phyloP scores from a whole-genome alignment of 768 basidiomycete species.

The Kwoniella europaea region DNA sequence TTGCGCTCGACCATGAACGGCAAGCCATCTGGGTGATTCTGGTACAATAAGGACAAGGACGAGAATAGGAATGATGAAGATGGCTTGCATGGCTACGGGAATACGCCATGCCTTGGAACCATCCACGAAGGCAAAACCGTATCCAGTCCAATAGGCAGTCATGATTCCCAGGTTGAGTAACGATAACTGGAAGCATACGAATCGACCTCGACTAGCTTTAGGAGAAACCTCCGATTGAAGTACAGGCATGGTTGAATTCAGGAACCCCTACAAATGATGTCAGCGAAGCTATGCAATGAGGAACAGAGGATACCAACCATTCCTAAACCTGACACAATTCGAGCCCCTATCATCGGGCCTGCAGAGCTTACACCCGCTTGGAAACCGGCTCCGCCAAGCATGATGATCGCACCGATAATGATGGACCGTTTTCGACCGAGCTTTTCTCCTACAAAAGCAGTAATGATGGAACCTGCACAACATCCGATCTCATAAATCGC shows the following conservation, averaged over 20 bases:
- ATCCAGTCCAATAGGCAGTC: constrained; percentile 47
- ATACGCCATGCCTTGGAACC: constrained; percentile 42
- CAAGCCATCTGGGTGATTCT: constrained; percentile 47
- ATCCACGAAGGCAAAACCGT: constrained; percentile 36
- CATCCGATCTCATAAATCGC: constrained; percentile 42
- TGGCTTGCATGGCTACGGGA: constrained; percentile 43
- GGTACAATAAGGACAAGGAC: constrained; percentile 39
- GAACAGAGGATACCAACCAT: constrained; percentile 19
- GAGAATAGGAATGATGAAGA: constrained; percentile 41
- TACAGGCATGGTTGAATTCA: constrained; percentile 48
- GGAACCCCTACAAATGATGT: constrained; percentile 32
- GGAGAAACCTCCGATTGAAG: constrained; percentile 42
- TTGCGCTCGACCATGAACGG: constrained; percentile 21
- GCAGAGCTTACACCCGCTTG: constrained; percentile 39
- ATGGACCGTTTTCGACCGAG: constrained; percentile 32
- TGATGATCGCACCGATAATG: constrained; percentile 37
- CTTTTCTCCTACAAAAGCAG: constrained; percentile 27
- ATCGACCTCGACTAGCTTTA: constrained; percentile 39
- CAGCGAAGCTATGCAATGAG: constrained; percentile 6
- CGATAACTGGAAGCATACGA: constrained; percentile 37
- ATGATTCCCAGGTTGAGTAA: constrained; percentile 37
- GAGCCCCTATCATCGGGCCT: constrained; percentile 41
- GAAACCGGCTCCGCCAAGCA: constrained; percentile 43
- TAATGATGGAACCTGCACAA: constrained; percentile 26
- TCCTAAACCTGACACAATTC: constrained; percentile 40